These are phyloP conservation scores for Macadamia integrifolia DNA, from an alignment of 164 flowering plant species.

Conservation along the genomic window DNA sequence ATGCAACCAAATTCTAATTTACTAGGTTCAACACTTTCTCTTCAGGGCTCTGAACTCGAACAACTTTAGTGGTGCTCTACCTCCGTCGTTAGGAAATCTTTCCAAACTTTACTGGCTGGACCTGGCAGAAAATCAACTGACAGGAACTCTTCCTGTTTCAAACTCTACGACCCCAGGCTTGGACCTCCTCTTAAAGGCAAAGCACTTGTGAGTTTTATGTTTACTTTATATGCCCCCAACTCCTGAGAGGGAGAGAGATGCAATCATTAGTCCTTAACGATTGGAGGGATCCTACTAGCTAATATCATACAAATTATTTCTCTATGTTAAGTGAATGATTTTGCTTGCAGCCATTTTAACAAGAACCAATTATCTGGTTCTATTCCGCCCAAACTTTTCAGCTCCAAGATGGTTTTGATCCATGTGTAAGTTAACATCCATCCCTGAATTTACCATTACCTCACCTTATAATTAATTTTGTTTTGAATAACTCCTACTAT, in stretches of 20 bases:
- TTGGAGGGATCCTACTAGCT: background rate
- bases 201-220: slow-evolving; percentile 72
- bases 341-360: slow-evolving; percentile 77
- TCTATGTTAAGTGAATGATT: slow-evolving; percentile 1
- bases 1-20: background rate
- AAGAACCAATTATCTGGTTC: slow-evolving; percentile 77
- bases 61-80: slow-evolving; percentile 70
- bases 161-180: slow-evolving; percentile 52
- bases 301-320: background rate
- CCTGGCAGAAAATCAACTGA: slow-evolving; percentile 78
- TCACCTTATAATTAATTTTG: too few species aligned
- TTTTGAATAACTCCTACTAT: too few species aligned
- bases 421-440: slow-evolving; percentile 64
- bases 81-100: slow-evolving; percentile 71
- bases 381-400: slow-evolving; percentile 67
- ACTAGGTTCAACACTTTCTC: background rate
- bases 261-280: background rate
- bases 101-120: slow-evolving; percentile 86
- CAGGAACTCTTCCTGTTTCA: slow-evolving; percentile 73
- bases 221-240: background rate
- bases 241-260: background rate
- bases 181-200: slow-evolving; percentile 60
- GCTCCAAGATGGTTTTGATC: slow-evolving; percentile 65
- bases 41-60: slow-evolving; percentile 86
- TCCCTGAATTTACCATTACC: background rate